Conservation (phyloP, 2,329 filamentous ascomycete genomes). For the Didymella exigua region DNA sequence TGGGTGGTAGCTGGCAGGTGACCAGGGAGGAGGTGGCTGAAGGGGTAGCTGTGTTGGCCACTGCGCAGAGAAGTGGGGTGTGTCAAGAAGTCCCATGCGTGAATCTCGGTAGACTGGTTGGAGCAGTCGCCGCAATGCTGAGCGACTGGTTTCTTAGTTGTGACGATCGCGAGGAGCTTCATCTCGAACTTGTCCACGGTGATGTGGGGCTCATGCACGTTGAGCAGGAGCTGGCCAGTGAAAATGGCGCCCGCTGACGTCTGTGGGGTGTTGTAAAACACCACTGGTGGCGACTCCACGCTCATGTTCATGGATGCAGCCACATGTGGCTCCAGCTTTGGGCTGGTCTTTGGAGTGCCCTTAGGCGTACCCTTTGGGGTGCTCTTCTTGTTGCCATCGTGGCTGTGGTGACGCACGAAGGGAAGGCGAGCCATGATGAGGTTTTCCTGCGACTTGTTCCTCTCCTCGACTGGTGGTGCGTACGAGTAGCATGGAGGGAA, state of each 20-base stretch:
- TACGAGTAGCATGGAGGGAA: slow-evolving; percentile 46
- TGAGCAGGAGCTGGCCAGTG: slow-evolving; percentile 79
- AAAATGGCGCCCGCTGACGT: slow-evolving; percentile 83
- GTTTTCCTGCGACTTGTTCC: slow-evolving; percentile 41
- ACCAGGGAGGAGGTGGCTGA: slow-evolving; percentile 84
- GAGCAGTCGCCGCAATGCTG: slow-evolving; percentile 79
- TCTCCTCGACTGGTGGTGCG: slow-evolving; percentile 38
- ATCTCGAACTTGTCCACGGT: slow-evolving; percentile 74
- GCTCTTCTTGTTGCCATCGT: slow-evolving; percentile 20
- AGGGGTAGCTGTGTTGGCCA: slow-evolving; percentile 80
- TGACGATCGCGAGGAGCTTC: slow-evolving; percentile 70
- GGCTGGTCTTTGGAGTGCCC: slow-evolving; percentile 38
- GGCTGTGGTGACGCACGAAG: slow-evolving; percentile 46
- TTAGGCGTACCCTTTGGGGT: slow-evolving; percentile 40
- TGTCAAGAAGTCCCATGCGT: slow-evolving; percentile 74
- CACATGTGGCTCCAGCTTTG: slow-evolving; percentile 46
- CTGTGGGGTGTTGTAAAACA: slow-evolving; percentile 78
- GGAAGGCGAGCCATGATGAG: slow-evolving; percentile 45
- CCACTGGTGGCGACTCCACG: slow-evolving; percentile 85
- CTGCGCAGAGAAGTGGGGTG: slow-evolving; percentile 41
- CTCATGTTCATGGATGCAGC: slow-evolving; percentile 62
- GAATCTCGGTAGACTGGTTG: slow-evolving; percentile 73
- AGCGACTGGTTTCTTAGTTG: slow-evolving; percentile 81
- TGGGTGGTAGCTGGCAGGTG: slow-evolving; percentile 84
- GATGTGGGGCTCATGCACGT: slow-evolving; percentile 69